A percentile compares a stretch with the other conserved stretches of the same genome.
These are phyloP conservation scores for Mycena kentingensis DNA, from an alignment of 768 basidiomycete genomes.

Conservation along the genomic window DNA sequence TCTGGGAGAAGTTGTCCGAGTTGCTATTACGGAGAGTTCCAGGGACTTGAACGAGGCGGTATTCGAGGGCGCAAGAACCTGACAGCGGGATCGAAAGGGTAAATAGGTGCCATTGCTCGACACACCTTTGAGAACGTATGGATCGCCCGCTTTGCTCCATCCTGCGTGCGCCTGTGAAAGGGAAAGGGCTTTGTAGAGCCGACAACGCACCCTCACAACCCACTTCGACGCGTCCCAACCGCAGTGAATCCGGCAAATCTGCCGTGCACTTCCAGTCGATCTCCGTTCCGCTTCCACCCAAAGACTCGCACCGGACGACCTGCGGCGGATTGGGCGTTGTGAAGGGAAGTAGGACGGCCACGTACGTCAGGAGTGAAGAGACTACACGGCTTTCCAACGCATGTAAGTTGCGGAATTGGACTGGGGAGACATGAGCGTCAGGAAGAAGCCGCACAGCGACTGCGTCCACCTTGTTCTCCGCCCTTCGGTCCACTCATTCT, in stretches of 20 bases:
- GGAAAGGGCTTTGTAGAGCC: no score
- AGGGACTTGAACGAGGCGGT: slow-evolving; percentile 75
- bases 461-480: slow-evolving; percentile 49
- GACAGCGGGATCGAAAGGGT: neutral
- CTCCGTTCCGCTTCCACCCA: slow-evolving; percentile 75
- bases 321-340: neutral
- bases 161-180: slow-evolving; percentile 45
- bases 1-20: slow-evolving; percentile 25
- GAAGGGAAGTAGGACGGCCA: neutral
- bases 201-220: slow-evolving; percentile 62
- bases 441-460: neutral
- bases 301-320: slow-evolving; percentile 80
- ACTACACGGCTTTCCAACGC: slow-evolving; percentile 76
- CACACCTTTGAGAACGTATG: slow-evolving; percentile 81
- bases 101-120: neutral
- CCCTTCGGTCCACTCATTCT: slow-evolving; percentile 61
- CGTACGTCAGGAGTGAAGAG: slow-evolving; percentile 70
- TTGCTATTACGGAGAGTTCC: slow-evolving; percentile 38
- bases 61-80: slow-evolving; percentile 90
- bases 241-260: slow-evolving; percentile 78
- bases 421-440: slow-evolving; percentile 12
- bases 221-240: slow-evolving; percentile 84
- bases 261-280: slow-evolving; percentile 97
- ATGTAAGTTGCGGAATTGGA: slow-evolving; percentile 78
- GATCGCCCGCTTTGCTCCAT: slow-evolving; percentile 81